Conservation (phyloP, 106 monocot species). For the Posidonia australis region DNA sequence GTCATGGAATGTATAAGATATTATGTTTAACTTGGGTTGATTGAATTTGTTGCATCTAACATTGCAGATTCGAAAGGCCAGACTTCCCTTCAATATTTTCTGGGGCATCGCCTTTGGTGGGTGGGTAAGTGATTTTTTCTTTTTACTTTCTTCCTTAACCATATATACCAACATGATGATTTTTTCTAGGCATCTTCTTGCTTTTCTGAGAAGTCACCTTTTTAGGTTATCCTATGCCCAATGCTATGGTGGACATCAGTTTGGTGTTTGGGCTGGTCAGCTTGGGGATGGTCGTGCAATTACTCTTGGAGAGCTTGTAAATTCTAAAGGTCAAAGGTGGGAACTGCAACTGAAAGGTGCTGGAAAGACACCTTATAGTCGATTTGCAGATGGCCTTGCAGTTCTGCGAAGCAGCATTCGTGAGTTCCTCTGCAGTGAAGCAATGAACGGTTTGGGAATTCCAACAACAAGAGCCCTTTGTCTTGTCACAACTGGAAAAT, state of each 20-base stretch:
- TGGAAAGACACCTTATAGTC: constrained; percentile 92
- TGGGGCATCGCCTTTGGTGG: constrained; percentile 66
- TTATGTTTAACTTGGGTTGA: background rate
- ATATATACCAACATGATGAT: background rate
- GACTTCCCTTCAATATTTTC: constrained; percentile 87
- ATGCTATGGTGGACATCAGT: constrained; percentile 98
- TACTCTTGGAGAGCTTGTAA: constrained; percentile 82
- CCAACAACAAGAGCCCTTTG: constrained; percentile 93
- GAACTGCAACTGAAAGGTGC: constrained; percentile 97
- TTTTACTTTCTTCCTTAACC: background rate
- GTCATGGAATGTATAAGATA: background rate
- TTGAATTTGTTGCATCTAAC: background rate
- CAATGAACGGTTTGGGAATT: constrained; percentile 93
- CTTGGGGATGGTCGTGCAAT: constrained; percentile 96
- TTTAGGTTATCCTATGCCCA: constrained; percentile 82
- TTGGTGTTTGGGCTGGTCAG: constrained; percentile 98
- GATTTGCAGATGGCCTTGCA: constrained; percentile 98
- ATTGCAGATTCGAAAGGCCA: constrained; percentile 72
- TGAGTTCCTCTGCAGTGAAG: constrained; percentile 97
- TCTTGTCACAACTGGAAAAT: constrained; percentile 86
- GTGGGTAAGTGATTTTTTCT: constrained; percentile 42
- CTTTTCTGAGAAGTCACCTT: background rate
- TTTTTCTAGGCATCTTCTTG: background rate
- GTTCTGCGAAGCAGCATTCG: constrained; percentile 93
- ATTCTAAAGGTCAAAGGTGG: constrained; percentile 72